Conservation (phyloP, 768 basidiomycete genomes). For the Trametes elegans region DNA sequence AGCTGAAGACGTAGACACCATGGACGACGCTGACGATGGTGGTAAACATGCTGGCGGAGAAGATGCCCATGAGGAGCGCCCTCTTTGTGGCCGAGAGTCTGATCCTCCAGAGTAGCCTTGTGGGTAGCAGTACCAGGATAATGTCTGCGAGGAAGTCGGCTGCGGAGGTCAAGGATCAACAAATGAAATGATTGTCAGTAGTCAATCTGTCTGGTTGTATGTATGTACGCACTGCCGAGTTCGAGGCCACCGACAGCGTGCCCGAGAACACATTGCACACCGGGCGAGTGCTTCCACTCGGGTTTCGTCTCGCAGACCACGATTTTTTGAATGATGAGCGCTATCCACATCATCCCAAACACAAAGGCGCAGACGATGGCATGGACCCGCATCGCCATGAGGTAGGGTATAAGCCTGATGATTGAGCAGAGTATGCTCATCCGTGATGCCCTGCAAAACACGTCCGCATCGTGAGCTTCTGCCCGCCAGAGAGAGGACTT, state of each 20-base stretch:
- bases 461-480: background rate
- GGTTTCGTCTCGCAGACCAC: constrained; percentile 15
- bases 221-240: constrained; percentile 15
- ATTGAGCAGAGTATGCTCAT: constrained; percentile 21
- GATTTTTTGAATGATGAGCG: constrained; percentile 13
- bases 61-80: constrained; percentile 16
- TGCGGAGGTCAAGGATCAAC: background rate
- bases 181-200: background rate
- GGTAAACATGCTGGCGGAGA: constrained; percentile 20
- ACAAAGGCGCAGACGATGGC: constrained; percentile 6
- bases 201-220: no score
- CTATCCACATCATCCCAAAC: constrained; percentile 17
- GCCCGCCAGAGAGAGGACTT: background rate
- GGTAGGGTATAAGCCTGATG: constrained; percentile 16
- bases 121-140: constrained; percentile 14
- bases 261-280: constrained; percentile 20
- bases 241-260: constrained; percentile 16
- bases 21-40: constrained; percentile 20
- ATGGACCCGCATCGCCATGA: constrained; percentile 14
- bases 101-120: constrained; percentile 15
- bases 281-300: constrained; percentile 11
- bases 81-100: background rate
- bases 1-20: constrained; percentile 15
- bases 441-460: constrained; percentile 12
- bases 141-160: constrained; percentile 20